Evolutionary conservation across 805 yeast genomes (phyloP).

Genomic region (Priceomyces fermenticarens): DNA sequence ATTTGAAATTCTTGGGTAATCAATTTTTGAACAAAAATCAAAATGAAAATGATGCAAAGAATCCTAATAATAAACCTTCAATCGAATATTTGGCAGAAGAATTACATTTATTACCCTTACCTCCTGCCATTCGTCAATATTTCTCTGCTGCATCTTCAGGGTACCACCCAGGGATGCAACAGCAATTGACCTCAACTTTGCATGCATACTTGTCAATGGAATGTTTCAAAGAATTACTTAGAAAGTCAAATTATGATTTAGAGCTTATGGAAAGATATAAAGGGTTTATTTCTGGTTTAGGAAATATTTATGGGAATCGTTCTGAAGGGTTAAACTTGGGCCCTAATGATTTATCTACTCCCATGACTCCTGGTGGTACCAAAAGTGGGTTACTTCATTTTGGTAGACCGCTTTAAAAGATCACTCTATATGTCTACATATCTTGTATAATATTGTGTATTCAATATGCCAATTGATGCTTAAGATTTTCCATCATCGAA

Average conservation of each 20-base stretch:
- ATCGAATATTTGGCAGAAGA: slow-evolving; percentile 70
- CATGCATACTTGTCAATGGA: slow-evolving; percentile 63
- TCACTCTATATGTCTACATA: background rate
- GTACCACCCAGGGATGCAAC: slow-evolving; percentile 21
- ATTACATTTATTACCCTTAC: slow-evolving; percentile 57
- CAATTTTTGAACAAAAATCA: slow-evolving; percentile 29
- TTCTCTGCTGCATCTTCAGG: slow-evolving; percentile 20
- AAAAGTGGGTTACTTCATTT: slow-evolving; percentile 26
- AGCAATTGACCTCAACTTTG: slow-evolving; percentile 49
- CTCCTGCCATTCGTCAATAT: slow-evolving; percentile 44
- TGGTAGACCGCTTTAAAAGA: slow-evolving; percentile 25
- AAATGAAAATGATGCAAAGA: slow-evolving; percentile 9
- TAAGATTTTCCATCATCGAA: background rate
- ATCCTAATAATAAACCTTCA: slow-evolving; percentile 36
- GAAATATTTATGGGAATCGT: slow-evolving; percentile 17
- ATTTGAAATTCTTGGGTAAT: slow-evolving; percentile 59
- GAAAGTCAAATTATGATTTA: slow-evolving; percentile 22
- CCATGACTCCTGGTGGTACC: slow-evolving; percentile 23
- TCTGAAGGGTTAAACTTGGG: slow-evolving; percentile 1
- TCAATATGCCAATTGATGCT: slow-evolving; percentile 1
- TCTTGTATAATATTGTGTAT: slow-evolving; percentile 1
- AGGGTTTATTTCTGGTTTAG: slow-evolving; percentile 54
- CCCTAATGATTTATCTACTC: slow-evolving; percentile 10
- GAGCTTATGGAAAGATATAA: slow-evolving; percentile 32
- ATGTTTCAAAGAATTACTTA: slow-evolving; percentile 57